Base-by-base conservation (phyloP, 2,329 filamentous ascomycete genomes). In the Fusarium mangiferae region DNA sequence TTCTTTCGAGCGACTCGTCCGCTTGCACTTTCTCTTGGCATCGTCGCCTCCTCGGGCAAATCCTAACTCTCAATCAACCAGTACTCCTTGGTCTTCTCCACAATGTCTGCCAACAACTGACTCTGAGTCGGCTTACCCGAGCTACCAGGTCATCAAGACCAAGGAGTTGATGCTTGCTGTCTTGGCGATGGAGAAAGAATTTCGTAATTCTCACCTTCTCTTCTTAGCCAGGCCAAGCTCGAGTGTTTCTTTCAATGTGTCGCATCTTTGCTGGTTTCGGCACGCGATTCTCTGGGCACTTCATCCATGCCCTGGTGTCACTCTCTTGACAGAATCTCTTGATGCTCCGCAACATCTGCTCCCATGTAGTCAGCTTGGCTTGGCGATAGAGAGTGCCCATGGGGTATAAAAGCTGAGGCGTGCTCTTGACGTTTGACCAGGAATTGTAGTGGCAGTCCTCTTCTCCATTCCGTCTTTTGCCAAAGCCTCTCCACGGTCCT, bases 1-100 rank as follows among this genome's bases (percentile, higher is more conserved):
- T 62, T 58, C 41, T 48, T 42, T 71, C 57, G 45, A 73, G 55
- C 60, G 38, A 61, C 70, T 74, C 57, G 63, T 44, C 63, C 62
- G 45, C 61, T 59, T 61, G 63, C 63, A 42, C 55, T 58, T 54
- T 41, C n/a, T 62, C 74, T 73, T 76, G 71, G 71, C 74, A 76
- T 75, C 72, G 41, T 62, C 52, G 62, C 62, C 71, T 70, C 71
- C 55, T 75, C 68, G 74, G 68, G 54, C 74, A 75, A 76, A 76
- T 62, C 44, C 65, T n/a, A 46, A 45, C 35, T 28, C 66, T 62
- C 39, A 68, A 42, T 67, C 68, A 74, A 65, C 51, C 42, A 62
- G 42, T 48, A 35, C 45, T 64, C 36, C 59, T 70, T 24, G 12
- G 14, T 20, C 20, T 65, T 70, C 62, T 62, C 74, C 73, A 75